Conservation (phyloP, 2,329 filamentous ascomycete species). For the Orbilia oligospora region DNA sequence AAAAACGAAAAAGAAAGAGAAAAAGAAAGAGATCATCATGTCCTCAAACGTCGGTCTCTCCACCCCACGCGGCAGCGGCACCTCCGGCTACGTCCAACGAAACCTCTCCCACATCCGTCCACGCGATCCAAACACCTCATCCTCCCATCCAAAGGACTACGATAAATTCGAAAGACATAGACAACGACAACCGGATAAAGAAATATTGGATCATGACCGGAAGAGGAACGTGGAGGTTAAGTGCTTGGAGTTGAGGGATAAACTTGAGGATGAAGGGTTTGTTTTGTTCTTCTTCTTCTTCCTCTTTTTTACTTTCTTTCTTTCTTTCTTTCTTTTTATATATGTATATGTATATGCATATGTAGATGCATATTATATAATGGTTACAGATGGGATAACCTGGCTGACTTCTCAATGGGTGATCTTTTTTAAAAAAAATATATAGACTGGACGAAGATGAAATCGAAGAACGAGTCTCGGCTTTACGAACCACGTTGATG, state of each 20-base stretch:
- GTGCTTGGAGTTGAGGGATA: conserved; percentile 89
- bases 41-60: conserved; percentile 96
- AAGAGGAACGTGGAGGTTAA: conserved; percentile 93
- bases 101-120: conserved; percentile 90
- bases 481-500: conserved; percentile 76
- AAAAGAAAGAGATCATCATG: conserved; percentile 72
- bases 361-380: too few relatives aligned
- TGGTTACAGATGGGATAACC: neutral
- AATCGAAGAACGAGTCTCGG: conserved; percentile 83
- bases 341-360: conserved; percentile 6
- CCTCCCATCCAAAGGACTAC: conserved; percentile 74
- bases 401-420: neutral
- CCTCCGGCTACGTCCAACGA: conserved; percentile 96
- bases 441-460: conserved; percentile 85
- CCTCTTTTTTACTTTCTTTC: too few relatives aligned
- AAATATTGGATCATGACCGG: conserved; percentile 93
- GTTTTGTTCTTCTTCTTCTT: conserved; percentile 65
- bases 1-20: conserved; percentile 2
- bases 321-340: neutral
- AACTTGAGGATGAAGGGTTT: conserved; percentile 90
- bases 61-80: conserved; percentile 93
- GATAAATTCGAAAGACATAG: conserved; percentile 77
- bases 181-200: conserved; percentile 87
- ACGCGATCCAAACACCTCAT: conserved; percentile 77
- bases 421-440: too few relatives aligned